Evolutionary conservation across 1,139 yeast genomes (phyloP).

Genomic region (Hansenula sp.): DNA sequence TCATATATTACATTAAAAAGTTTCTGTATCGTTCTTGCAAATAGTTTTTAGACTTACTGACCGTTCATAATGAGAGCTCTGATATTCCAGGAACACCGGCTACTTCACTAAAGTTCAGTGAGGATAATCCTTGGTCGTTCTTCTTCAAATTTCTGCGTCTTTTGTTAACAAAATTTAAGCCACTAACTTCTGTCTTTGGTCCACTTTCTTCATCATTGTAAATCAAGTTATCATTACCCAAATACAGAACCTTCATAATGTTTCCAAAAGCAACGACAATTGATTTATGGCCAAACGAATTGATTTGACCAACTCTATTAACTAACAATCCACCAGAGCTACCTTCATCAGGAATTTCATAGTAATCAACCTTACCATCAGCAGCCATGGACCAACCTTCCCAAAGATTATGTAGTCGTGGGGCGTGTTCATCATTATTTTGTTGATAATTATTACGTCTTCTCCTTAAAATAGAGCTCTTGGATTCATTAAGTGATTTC

Average conservation of each 20-base stretch:
- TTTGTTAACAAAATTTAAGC: constrained; percentile 30
- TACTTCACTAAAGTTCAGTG: constrained; percentile 19
- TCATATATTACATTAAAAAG: too few relatives aligned
- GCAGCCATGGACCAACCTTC: constrained; percentile 78
- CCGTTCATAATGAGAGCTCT: constrained; percentile 9
- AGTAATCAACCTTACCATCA: constrained; percentile 56
- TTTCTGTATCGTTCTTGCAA: too few relatives aligned
- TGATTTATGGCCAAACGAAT: constrained; percentile 74
- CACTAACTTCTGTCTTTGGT: constrained; percentile 27
- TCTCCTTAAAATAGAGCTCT: constrained; percentile 14
- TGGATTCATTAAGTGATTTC: constrained; percentile 13
- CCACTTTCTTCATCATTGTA: constrained; percentile 33
- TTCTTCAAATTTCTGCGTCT: constrained; percentile 25
- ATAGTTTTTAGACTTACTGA: too few relatives aligned
- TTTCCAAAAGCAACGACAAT: constrained; percentile 74
- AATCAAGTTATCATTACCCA: constrained; percentile 57
- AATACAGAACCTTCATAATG: constrained; percentile 62
- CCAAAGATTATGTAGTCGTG: constrained; percentile 45
- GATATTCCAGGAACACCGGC: constrained; percentile 19
- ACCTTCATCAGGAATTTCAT: constrained; percentile 53
- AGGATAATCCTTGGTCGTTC: constrained; percentile 5
- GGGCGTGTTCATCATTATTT: constrained; percentile 11
- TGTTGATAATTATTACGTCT: constrained; percentile 9
- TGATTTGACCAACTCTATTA: constrained; percentile 48
- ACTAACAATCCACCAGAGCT: constrained; percentile 38